Evolutionary conservation across 208 protist species (phyloP).

Genomic region (Acanthamoeba divionensis): DNA sequence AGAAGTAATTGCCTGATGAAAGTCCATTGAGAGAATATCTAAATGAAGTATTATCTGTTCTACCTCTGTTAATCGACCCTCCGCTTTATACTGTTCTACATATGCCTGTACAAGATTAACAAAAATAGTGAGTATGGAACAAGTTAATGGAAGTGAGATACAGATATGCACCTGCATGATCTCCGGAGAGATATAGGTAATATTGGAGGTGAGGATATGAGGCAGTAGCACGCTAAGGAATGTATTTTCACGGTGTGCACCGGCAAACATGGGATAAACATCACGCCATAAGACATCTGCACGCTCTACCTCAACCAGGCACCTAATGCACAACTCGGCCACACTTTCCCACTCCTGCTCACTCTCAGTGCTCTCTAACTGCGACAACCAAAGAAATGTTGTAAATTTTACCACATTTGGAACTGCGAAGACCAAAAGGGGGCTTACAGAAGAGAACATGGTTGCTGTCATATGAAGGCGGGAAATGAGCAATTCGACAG

Average conservation of each 20-base stretch:
- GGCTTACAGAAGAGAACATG: background rate
- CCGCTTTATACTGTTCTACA: conserved; percentile 53
- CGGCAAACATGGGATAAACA: conserved; percentile 65
- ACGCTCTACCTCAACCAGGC: conserved; percentile 55
- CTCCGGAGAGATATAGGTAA: conserved; percentile 51
- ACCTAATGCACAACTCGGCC: conserved; percentile 56
- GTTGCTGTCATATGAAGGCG: conserved; percentile 39
- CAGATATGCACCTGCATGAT: too few relatives aligned
- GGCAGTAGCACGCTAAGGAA: conserved; percentile 66
- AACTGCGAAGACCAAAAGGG: too few relatives aligned
- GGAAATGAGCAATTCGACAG: conserved; percentile 58
- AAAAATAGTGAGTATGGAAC: too few relatives aligned
- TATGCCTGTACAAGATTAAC: conserved; percentile 67
- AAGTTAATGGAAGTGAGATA: too few relatives aligned
- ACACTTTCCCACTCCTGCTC: background rate
- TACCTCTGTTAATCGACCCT: conserved; percentile 31
- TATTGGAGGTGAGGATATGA: conserved; percentile 56
- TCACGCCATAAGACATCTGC: conserved; percentile 66
- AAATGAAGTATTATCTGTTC: conserved; percentile 67
- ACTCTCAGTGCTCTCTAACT: too few relatives aligned
- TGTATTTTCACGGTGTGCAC: background rate
- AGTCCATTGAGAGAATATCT: conserved; percentile 63
- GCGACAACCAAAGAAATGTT: too few relatives aligned
- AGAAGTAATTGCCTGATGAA: conserved; percentile 51
- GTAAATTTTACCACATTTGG: too few relatives aligned